Percentiles rank a stretch among this genome's conserved stretches.
phyloP scores from a whole-genome alignment of 192 early-diverging fungal genomes.

The Linderina pennispora region DNA sequence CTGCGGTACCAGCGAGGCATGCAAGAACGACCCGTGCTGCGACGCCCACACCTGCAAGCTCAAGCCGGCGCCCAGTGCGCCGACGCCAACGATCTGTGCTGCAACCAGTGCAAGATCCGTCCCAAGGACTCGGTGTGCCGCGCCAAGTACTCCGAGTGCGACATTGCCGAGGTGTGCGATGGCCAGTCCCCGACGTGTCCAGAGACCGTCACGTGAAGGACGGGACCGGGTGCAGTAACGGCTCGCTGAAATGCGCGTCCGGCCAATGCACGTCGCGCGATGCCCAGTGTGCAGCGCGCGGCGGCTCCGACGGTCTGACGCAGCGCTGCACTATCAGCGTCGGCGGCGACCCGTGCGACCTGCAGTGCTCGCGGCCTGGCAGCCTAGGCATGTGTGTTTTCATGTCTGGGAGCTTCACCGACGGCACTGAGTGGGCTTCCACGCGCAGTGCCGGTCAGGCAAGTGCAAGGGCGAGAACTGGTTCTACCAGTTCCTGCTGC shows the following conservation, averaged over 20 bases:
- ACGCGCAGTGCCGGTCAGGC: conserved; percentile 49
- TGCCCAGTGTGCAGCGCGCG: conserved; percentile 59
- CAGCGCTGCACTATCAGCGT: conserved; percentile 51
- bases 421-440: conserved; percentile 66
- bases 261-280: conserved; percentile 71
- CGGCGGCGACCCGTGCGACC: conserved; percentile 51
- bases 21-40: conserved; percentile 78
- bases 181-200: conserved; percentile 71
- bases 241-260: conserved; percentile 52
- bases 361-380: conserved; percentile 56
- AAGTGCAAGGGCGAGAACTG: conserved; percentile 53
- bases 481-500: conserved; percentile 47
- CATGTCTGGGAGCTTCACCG: conserved; percentile 59
- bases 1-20: conserved; percentile 65
- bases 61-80: conserved; percentile 68
- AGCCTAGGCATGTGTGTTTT: conserved; percentile 42
- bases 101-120: conserved; percentile 59
- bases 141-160: conserved; percentile 70
- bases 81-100: conserved; percentile 81
- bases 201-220: conserved; percentile 57
- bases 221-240: conserved; percentile 56
- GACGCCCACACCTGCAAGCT: conserved; percentile 74
- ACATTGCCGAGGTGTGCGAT: conserved; percentile 70
- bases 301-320: conserved; percentile 44
- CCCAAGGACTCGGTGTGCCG: conserved; percentile 62